These are phyloP conservation scores for Bertia moriformis DNA, from an alignment of 2,329 filamentous ascomycete genomes.

Conservation along the genomic window DNA sequence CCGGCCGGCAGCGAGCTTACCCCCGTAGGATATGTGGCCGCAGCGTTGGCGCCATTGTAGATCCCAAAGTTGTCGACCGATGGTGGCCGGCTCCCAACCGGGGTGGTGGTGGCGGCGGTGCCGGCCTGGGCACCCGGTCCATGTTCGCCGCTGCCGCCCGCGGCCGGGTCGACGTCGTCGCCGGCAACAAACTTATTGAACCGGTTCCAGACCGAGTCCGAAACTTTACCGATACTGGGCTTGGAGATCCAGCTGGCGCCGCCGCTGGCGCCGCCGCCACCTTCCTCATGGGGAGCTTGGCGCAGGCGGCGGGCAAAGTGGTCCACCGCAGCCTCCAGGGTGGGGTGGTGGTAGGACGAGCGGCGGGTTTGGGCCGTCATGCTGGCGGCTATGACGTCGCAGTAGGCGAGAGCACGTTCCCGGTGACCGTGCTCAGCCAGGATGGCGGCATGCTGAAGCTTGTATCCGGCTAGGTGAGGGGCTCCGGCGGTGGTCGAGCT, in stretches of 20 bases:
- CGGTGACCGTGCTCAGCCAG: constrained; percentile 73
- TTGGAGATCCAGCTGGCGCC: constrained; percentile 71
- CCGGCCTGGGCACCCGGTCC: constrained; percentile 72
- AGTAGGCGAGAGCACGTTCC: constrained; percentile 78
- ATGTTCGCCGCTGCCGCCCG: constrained; percentile 40
- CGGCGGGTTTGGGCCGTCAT: constrained; percentile 70
- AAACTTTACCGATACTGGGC: constrained; percentile 90
- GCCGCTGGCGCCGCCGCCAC: constrained; percentile 55
- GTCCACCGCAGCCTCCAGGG: constrained; percentile 63
- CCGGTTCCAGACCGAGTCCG: constrained; percentile 74
- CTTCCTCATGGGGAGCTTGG: constrained; percentile 71
- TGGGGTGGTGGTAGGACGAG: constrained; percentile 71
- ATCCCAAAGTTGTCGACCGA: constrained; percentile 60
- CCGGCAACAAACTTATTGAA: constrained; percentile 95
- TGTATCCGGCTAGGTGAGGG: constrained; percentile 80
- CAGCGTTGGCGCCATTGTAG: constrained; percentile 41
- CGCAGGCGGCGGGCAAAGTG: constrained; percentile 72
- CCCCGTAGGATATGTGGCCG: no score
- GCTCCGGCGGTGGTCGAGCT: constrained; percentile 39
- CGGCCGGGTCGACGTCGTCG: constrained; percentile 60
- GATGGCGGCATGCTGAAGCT: constrained; percentile 71
- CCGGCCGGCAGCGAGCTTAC: no score
- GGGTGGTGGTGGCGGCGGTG: constrained; percentile 62
- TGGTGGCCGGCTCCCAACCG: constrained; percentile 59
- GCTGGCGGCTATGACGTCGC: constrained; percentile 63